A percentile compares a stretch with the other conserved stretches of the same genome.
Conservation (phyloP, 2,329 filamentous ascomycete genomes). For the Curvularia sp. region DNA sequence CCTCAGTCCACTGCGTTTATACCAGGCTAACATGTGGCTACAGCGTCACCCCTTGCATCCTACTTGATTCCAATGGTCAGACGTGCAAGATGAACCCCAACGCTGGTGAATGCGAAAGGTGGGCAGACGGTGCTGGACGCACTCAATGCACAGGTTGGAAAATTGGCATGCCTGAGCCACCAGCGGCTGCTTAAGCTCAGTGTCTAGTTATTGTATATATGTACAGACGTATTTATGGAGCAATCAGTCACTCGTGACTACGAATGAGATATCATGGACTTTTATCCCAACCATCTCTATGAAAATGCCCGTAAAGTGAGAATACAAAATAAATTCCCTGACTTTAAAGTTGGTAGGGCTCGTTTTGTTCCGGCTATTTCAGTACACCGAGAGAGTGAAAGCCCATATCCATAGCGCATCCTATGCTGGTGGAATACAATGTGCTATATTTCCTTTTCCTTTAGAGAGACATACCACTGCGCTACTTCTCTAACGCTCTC, state of each 20-base stretch:
- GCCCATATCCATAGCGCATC: neutral
- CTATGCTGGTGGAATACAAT: neutral
- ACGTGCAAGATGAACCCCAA: neutral
- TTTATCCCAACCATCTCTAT: neutral
- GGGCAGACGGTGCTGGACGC: neutral
- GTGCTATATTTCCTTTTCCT: neutral
- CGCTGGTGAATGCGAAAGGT: neutral
- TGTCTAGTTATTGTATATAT: neutral
- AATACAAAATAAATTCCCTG: too few relatives aligned
- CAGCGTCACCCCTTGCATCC: neutral
- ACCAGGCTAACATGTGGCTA: neutral
- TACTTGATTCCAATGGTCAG: neutral
- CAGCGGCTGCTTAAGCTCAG: neutral
- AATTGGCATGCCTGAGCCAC: neutral
- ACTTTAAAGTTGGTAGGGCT: too few relatives aligned
- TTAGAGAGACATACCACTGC: slow-evolving; percentile 36
- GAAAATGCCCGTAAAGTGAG: neutral
- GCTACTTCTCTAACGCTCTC: slow-evolving; percentile 40
- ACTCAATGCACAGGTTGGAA: neutral
- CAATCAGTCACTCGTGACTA: neutral
- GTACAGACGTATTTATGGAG: neutral
- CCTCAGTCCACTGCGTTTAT: neutral
- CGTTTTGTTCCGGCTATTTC: too few relatives aligned
- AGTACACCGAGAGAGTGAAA: neutral
- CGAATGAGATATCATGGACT: neutral